phyloP scores from a whole-genome alignment of 257 asterid genomes.

The Scutellaria minor region DNA sequence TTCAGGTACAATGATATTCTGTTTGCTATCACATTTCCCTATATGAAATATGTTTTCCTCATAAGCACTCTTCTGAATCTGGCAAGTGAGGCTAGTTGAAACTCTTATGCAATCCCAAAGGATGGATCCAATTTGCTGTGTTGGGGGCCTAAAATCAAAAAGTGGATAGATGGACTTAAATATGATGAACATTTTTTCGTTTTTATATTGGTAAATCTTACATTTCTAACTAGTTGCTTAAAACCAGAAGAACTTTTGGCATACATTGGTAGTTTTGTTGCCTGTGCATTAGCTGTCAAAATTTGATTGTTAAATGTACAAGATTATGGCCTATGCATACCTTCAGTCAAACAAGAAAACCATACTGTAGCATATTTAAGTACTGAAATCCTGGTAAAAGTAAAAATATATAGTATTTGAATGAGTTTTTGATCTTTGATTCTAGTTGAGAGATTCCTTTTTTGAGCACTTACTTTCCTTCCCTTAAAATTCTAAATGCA shows the following conservation, averaged over 20 bases:
- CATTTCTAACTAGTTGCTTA: neutral
- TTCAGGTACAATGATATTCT: slow-evolving; percentile 63
- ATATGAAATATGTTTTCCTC: neutral
- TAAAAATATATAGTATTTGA: neutral
- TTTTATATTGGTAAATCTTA: neutral
- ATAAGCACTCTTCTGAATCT: neutral
- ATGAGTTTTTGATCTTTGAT: slow-evolving; percentile 1
- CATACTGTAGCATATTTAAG: neutral
- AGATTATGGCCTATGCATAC: neutral
- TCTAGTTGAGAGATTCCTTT: neutral
- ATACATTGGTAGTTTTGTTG: too few relatives aligned
- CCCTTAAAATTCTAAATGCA: slow-evolving; percentile 12
- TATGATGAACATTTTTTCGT: neutral
- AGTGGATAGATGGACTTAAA: too few relatives aligned
- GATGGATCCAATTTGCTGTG: neutral
- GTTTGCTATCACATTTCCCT: slow-evolving; percentile 15
- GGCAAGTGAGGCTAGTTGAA: slow-evolving; percentile 1
- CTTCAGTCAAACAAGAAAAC: neutral
- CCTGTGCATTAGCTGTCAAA: too few relatives aligned
- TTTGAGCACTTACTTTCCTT: neutral
- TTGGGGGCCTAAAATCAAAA: too few relatives aligned
- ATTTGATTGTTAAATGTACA: too few relatives aligned
- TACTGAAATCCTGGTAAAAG: too few relatives aligned
- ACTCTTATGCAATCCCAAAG: neutral
- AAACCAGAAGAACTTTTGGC: neutral